Evolutionary conservation across 2,329 filamentous ascomycete species (phyloP).

Genomic region (Coniochaeta sp.): DNA sequence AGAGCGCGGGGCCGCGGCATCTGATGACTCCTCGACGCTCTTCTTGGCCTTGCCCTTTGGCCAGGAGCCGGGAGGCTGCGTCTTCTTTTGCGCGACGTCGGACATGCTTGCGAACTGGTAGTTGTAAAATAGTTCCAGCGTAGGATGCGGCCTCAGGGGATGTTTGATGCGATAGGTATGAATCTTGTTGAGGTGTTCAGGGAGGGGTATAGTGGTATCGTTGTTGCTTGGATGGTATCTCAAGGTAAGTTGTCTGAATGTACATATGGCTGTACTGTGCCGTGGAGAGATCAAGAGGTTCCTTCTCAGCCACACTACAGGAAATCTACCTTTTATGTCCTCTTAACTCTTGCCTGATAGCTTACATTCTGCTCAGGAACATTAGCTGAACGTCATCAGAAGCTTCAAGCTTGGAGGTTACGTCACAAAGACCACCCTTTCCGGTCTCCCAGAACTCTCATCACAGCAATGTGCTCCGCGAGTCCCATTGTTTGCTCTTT

Average conservation of each 20-base stretch:
- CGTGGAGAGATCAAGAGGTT: neutral
- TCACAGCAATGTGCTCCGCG: neutral
- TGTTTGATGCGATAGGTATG: neutral
- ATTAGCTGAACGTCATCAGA: neutral
- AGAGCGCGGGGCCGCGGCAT: conserved; percentile 11
- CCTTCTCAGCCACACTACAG: neutral
- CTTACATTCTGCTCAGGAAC: neutral
- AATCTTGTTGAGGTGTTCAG: neutral
- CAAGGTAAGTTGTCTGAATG: neutral
- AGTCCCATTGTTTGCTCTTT: neutral
- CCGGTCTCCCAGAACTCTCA: neutral
- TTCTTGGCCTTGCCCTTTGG: conserved; percentile 13
- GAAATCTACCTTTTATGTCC: neutral
- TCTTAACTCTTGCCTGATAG: neutral
- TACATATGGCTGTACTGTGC: conserved; percentile 2
- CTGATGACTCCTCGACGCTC: conserved; percentile 9
- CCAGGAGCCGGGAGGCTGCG: conserved; percentile 7
- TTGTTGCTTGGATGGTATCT: neutral
- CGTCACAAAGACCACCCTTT: neutral
- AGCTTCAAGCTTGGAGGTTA: neutral
- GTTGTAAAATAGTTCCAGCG: conserved; percentile 8
- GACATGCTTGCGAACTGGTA: conserved; percentile 8
- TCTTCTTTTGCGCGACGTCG: conserved; percentile 14
- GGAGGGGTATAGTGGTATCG: neutral
- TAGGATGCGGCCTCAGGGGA: neutral